Percentiles rank a stretch among this genome's conserved stretches.
Conservation (phyloP, 768 basidiomycete species). For the Leucogyrophana mollusca region DNA sequence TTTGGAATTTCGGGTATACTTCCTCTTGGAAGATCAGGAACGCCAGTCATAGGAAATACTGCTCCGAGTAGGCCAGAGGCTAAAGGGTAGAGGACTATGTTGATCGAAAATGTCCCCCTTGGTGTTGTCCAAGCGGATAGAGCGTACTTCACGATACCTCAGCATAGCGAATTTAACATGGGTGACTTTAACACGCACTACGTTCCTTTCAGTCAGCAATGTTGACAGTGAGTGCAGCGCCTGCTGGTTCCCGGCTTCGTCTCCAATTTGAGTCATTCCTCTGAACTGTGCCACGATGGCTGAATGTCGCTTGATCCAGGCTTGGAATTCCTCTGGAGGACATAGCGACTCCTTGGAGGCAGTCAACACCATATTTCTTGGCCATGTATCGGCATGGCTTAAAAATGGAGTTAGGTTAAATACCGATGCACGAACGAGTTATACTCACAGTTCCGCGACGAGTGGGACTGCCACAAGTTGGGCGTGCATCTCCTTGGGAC, state of each 20-base stretch:
- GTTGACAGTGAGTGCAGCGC: constrained; percentile 41
- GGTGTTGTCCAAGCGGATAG: constrained; percentile 49
- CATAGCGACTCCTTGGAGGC: constrained; percentile 42
- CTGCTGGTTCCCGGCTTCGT: constrained; percentile 40
- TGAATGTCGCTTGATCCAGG: constrained; percentile 45
- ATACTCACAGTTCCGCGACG: constrained; percentile 28
- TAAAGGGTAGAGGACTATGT: constrained; percentile 47
- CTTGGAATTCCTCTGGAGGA: constrained; percentile 36
- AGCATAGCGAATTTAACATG: too few species aligned
- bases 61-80: constrained; percentile 38
- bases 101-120: constrained; percentile 40
- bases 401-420: constrained; percentile 4
- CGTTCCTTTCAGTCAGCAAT: constrained; percentile 40
- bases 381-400: constrained; percentile 58
- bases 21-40: constrained; percentile 40
- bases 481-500: constrained; percentile 37
- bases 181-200: constrained; percentile 39
- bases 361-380: constrained; percentile 38
- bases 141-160: constrained; percentile 49
- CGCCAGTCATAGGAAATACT: constrained; percentile 49
- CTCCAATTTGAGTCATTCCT: constrained; percentile 28
- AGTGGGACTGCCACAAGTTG: constrained; percentile 31
- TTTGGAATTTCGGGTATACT: constrained; percentile 16
- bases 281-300: constrained; percentile 42
- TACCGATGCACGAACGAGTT: background rate